Evolutionary conservation across 768 basidiomycete genomes (phyloP).

Genomic region (Naganishia antarctica): DNA sequence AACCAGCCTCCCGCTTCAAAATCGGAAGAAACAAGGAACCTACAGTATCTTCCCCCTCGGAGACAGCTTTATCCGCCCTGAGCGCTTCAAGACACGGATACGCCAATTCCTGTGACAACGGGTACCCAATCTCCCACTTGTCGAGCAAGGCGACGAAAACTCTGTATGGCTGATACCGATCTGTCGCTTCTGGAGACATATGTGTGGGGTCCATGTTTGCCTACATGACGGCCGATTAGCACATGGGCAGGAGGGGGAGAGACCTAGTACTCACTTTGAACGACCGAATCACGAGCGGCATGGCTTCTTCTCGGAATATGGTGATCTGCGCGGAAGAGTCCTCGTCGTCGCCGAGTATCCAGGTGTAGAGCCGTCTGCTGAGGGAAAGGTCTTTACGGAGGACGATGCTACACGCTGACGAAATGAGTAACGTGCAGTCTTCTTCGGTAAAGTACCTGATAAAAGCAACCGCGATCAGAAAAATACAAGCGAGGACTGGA

Average conservation of each 20-base stretch:
- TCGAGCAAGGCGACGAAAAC: conserved; percentile 91
- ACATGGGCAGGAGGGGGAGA: no score
- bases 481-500: background rate
- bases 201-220: background rate
- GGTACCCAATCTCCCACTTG: conserved; percentile 90
- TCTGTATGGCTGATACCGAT: conserved; percentile 82
- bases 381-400: conserved; percentile 86
- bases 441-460: conserved; percentile 55
- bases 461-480: background rate
- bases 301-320: conserved; percentile 29
- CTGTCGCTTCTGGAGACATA: conserved; percentile 51
- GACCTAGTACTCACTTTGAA: conserved; percentile 2
- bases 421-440: conserved; percentile 78
- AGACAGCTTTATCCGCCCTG: background rate
- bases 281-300: background rate
- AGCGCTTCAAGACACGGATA: conserved; percentile 45
- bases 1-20: background rate
- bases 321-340: conserved; percentile 44
- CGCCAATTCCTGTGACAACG: conserved; percentile 70
- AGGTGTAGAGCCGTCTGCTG: conserved; percentile 84
- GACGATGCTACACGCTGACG: conserved; percentile 79
- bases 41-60: background rate
- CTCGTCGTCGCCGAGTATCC: conserved; percentile 68
- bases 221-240: no score
- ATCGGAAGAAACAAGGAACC: background rate